These are phyloP conservation scores for Suillus fuscotomentosus DNA, from an alignment of 768 basidiomycete genomes.

Conservation along the genomic window DNA sequence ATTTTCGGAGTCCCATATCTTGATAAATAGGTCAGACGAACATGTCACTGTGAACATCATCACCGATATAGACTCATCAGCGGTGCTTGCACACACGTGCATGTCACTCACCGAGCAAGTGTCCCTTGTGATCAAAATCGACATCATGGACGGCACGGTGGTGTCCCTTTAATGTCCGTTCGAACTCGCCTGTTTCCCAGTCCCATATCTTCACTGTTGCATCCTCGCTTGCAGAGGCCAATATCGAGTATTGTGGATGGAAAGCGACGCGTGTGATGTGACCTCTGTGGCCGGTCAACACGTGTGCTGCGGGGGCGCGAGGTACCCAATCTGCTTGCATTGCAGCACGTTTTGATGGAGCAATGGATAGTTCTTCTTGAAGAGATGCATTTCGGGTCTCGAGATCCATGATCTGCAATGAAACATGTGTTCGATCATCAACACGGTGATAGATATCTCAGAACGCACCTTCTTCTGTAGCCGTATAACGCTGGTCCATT, in stretches of 20 bases:
- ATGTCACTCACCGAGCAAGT: slow-evolving; percentile 60
- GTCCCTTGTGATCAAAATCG: slow-evolving; percentile 86
- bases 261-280: slow-evolving; percentile 80
- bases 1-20: slow-evolving; percentile 88
- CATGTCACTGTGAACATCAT: slow-evolving; percentile 40
- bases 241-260: slow-evolving; percentile 79
- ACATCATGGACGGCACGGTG: slow-evolving; percentile 86
- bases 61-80: slow-evolving; percentile 3
- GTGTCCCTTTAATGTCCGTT: slow-evolving; percentile 89
- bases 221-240: slow-evolving; percentile 88
- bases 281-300: slow-evolving; percentile 72
- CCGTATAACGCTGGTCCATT: slow-evolving; percentile 96
- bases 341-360: slow-evolving; percentile 50
- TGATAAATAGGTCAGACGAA: slow-evolving; percentile 88
- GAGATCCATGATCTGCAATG: slow-evolving; percentile 85
- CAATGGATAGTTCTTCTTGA: slow-evolving; percentile 65
- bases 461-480: slow-evolving; percentile 85
- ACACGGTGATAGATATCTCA: slow-evolving; percentile 10
- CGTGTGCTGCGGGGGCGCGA: slow-evolving; percentile 77
- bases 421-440: slow-evolving; percentile 11
- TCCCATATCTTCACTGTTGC: slow-evolving; percentile 93
- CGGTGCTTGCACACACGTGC: not conserved
- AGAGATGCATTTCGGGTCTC: slow-evolving; percentile 80
- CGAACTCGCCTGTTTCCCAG: slow-evolving; percentile 94
- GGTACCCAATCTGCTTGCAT: slow-evolving; percentile 87